Base-by-base conservation (phyloP, 1,284 basidiomycete genomes). In the Marasmius tenuissimus region DNA sequence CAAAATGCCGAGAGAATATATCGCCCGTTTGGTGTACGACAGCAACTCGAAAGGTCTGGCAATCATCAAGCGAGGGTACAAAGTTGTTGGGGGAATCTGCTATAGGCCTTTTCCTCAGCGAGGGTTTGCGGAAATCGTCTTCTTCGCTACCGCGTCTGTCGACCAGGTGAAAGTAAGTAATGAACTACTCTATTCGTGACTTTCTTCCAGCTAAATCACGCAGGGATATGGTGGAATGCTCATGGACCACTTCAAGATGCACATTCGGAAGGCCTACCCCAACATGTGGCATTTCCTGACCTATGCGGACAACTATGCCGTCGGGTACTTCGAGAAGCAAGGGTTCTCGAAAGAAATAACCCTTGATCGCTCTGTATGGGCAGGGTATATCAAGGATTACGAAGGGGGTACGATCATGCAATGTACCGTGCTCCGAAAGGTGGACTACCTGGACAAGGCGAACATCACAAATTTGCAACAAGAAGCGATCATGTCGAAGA, bases 391-490 rank as follows among this genome's bases (percentile, higher is more conserved):
- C 87, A 99, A 99, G 76, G 97, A 99, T 74, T 99, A 99, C 75
- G 97, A 99, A 74, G 97, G 97, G 53, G 97, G 96, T n/a, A 99
- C 97, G 51, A 93, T 99, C 78, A 98, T 99, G 97, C 96, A 97
- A 76, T 99, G 97, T 72, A 92, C 91, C 4, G 93, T 99, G 93
- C 78, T 99, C 20, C 89, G 86, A 27, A 92, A 94, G 69, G 88
- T 99, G 65, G 88, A 95, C 71, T 99, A 99, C 71, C 81, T 97
- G 64, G 83, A 93, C 67, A 94, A 94, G 61, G 84, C 86, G 56
- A 88, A 88, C 61, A 88, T 93, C 69, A 80, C 98, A 54, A 82
- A 87, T 1, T 81, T 83, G 66, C 97, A 99, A 75, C 92, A 94
- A 70, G 93, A 96, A 67, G 93, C 94, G 1, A 88, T 97, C 61